phyloP scores from a whole-genome alignment of 805 yeast species.

The Yarrowia phangngaensis region DNA sequence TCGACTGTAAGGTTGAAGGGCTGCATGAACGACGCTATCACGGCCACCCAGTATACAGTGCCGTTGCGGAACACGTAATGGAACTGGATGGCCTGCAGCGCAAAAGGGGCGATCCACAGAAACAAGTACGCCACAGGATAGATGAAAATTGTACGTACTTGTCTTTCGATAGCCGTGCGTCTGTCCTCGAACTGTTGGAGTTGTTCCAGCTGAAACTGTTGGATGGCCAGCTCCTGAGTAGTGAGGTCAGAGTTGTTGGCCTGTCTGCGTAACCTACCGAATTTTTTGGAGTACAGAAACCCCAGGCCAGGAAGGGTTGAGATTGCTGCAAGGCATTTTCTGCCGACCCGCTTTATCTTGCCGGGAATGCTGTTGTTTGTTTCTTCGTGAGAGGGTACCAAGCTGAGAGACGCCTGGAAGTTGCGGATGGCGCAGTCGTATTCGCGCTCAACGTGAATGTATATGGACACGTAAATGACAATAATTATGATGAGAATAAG shows the following conservation, averaged over 20 bases:
- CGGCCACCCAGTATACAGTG: conserved; percentile 58
- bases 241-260: too few relatives aligned
- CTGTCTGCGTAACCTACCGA: conserved; percentile 4
- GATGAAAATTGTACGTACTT: conserved; percentile 70
- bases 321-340: conserved; percentile 5
- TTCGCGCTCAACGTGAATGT: conserved; percentile 53
- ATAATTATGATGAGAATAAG: conserved; percentile 58
- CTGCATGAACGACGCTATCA: conserved; percentile 65
- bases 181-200: conserved; percentile 57
- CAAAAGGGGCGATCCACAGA: conserved; percentile 77
- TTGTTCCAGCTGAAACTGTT: conserved; percentile 43
- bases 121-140: conserved; percentile 79
- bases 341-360: background rate
- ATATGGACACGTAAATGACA: conserved; percentile 61
- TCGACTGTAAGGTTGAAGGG: conserved; percentile 78
- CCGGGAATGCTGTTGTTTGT: conserved; percentile 5
- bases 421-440: conserved; percentile 31
- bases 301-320: conserved; percentile 13
- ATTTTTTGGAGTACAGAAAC: conserved; percentile 4
- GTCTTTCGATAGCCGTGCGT: conserved; percentile 63
- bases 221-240: conserved; percentile 19
- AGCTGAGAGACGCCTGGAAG: conserved; percentile 35
- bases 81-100: conserved; percentile 56
- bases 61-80: conserved; percentile 40
- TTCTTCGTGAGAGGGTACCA: conserved; percentile 2